phyloP scores from a whole-genome alignment of 75 land plant species.

The Isoetes taiwanensis region DNA sequence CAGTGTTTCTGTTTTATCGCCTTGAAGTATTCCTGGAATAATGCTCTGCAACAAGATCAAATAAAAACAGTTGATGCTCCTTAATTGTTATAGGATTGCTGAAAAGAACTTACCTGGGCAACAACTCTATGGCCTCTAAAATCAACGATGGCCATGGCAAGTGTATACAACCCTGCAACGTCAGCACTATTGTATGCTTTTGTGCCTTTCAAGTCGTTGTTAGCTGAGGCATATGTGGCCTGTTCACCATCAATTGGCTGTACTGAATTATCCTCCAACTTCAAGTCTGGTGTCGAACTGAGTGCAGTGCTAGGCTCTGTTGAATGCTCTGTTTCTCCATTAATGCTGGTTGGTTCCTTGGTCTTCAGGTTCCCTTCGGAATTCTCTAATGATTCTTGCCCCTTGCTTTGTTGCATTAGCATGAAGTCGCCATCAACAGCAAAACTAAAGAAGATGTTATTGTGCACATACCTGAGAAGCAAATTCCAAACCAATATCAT shows the following conservation, averaged over 20 bases:
- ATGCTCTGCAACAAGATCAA: slow-evolving; percentile 82
- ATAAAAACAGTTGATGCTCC: too few relatives aligned
- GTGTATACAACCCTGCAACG: slow-evolving; percentile 79
- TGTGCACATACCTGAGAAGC: slow-evolving; percentile 89
- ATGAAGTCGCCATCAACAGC: slow-evolving; percentile 90
- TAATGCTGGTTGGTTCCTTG: too few relatives aligned
- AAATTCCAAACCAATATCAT: neutral
- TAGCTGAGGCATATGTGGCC: slow-evolving; percentile 97
- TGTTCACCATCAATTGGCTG: too few relatives aligned
- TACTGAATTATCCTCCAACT: too few relatives aligned
- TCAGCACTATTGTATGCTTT: slow-evolving; percentile 96
- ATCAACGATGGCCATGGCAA: slow-evolving; percentile 98
- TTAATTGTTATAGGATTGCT: too few relatives aligned
- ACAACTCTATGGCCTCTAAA: slow-evolving; percentile 93
- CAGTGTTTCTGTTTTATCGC: slow-evolving; percentile 94
- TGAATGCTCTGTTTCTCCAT: too few relatives aligned
- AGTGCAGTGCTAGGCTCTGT: too few relatives aligned
- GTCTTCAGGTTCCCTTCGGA: slow-evolving; percentile 5
- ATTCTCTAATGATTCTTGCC: slow-evolving; percentile 9
- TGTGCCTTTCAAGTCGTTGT: slow-evolving; percentile 96
- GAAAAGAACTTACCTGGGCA: slow-evolving; percentile 60
- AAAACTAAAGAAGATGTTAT: slow-evolving; percentile 99
- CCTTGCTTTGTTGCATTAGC: slow-evolving; percentile 33
- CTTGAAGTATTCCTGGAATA: slow-evolving; percentile 98
- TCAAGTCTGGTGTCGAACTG: too few relatives aligned